Base-by-base conservation (phyloP, 2,329 filamentous ascomycete genomes). In the Pseudogymnoascus sp. region DNA sequence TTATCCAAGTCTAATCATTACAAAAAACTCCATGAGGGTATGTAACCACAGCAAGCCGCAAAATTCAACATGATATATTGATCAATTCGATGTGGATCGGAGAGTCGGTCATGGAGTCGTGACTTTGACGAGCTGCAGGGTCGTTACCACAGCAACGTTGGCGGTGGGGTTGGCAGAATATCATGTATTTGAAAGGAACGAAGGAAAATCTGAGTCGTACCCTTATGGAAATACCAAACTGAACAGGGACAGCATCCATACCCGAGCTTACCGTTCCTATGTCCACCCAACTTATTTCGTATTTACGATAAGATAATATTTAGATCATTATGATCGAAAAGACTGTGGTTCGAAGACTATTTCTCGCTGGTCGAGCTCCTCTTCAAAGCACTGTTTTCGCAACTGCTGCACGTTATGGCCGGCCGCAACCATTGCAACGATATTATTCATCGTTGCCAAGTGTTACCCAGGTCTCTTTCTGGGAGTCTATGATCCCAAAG, bases 401-500 rank as follows among this genome's bases (percentile, higher is more conserved):
- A 18, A 25, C 36, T 6, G 16, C 31, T 23, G 14, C 28, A 18
- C 59, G 59, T 23, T 60, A 38, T 40, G 38, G 59, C 18, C 59
- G 34, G 28, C 59, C 34, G 34, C 59, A 60, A 42, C 59, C 62
- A 25, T 23, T 62, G 34, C 67, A 66, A 56, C 63, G 63, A 53
- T 73, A 71, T 64, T 68, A 68, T 42, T 78, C 77, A 65, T 76
- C 77, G 10, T 72, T 80, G 8, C 82, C 69, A 23, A 71, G 64
- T 46, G 64, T 74, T 37, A 66, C 68, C 25, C 67, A 70, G 59
- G 62, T 67, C 14, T 72, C 71, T 11, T 86, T 91, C 74, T 92
- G 89, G 89, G 83, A 81, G 69, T 83, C 82, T 8, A 76, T 92
- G 65, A 76, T 92, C 59, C 89, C 89, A 1, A 90, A 88, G 69